Evolutionary conservation across 2,329 filamentous ascomycete species (phyloP).

Genomic region (Verticillium albo-atrum): DNA sequence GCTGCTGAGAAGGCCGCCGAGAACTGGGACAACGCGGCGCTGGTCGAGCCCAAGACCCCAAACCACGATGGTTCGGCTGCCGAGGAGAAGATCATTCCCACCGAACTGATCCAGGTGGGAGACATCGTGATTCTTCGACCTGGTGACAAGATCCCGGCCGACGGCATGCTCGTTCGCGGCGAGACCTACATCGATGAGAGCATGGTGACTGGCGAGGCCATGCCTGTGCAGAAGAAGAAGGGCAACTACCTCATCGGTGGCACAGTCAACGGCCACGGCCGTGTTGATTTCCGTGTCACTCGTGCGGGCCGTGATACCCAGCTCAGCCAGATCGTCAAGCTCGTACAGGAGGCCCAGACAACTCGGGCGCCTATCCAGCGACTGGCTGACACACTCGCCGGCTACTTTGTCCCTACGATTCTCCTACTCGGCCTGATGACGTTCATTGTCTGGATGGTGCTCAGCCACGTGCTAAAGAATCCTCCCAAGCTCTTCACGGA

Average conservation of each 20-base stretch:
- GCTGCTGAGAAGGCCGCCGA: constrained; percentile 89
- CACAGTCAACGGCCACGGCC: constrained; percentile 90
- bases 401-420: constrained; percentile 90
- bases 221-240: constrained; percentile 87
- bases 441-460: constrained; percentile 89
- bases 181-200: constrained; percentile 95
- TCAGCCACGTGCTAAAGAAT: constrained; percentile 78
- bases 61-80: constrained; percentile 53
- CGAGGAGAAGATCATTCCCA: constrained; percentile 85
- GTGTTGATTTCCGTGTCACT: constrained; percentile 88
- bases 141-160: constrained; percentile 94
- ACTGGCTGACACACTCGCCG: constrained; percentile 84
- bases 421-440: constrained; percentile 78
- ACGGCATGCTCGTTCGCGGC: constrained; percentile 80
- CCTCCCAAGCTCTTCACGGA: constrained; percentile 87
- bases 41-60: constrained; percentile 40
- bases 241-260: constrained; percentile 81
- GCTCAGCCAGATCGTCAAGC: constrained; percentile 93
- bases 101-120: constrained; percentile 88
- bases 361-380: constrained; percentile 91
- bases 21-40: constrained; percentile 54
- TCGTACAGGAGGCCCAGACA: constrained; percentile 97
- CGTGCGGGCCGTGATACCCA: constrained; percentile 92
- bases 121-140: constrained; percentile 91
- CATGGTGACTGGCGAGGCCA: constrained; percentile 97